Conservation (phyloP, 2,329 filamentous ascomycete species). For the Alternaria gaisen region DNA sequence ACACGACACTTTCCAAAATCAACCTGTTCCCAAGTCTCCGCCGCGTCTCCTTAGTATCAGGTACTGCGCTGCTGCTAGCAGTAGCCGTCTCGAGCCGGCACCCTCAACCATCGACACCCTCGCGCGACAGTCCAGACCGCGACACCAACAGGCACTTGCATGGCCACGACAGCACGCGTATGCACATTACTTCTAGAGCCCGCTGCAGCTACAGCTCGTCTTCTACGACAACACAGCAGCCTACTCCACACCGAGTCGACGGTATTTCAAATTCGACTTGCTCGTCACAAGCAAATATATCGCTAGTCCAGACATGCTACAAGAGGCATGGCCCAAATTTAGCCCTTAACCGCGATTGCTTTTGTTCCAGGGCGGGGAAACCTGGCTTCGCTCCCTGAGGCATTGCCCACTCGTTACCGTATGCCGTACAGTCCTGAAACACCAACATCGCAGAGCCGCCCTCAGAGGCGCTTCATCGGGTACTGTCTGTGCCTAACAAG, state of each 20-base stretch:
- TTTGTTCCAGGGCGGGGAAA: slow-evolving; percentile 23
- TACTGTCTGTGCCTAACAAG: background rate
- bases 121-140: slow-evolving; percentile 23
- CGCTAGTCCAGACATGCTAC: slow-evolving; percentile 4
- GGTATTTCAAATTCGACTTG: background rate
- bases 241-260: background rate
- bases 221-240: background rate
- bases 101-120: slow-evolving; percentile 10
- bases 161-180: slow-evolving; percentile 19
- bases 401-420: slow-evolving; percentile 15
- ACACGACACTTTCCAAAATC: background rate
- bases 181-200: slow-evolving; percentile 8
- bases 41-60: slow-evolving; percentile 1
- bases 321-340: background rate
- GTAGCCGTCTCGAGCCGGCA: slow-evolving; percentile 7
- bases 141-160: slow-evolving; percentile 19
- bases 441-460: slow-evolving; percentile 29
- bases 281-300: background rate
- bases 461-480: slow-evolving; percentile 12
- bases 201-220: background rate
- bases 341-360: background rate
- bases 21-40: background rate
- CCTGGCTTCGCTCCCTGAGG: slow-evolving; percentile 10
- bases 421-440: slow-evolving; percentile 32
- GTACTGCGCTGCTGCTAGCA: slow-evolving; percentile 6